Evolutionary conservation across 192 early-diverging fungal species (phyloP).

Genomic region (Dissophora globulifera): DNA sequence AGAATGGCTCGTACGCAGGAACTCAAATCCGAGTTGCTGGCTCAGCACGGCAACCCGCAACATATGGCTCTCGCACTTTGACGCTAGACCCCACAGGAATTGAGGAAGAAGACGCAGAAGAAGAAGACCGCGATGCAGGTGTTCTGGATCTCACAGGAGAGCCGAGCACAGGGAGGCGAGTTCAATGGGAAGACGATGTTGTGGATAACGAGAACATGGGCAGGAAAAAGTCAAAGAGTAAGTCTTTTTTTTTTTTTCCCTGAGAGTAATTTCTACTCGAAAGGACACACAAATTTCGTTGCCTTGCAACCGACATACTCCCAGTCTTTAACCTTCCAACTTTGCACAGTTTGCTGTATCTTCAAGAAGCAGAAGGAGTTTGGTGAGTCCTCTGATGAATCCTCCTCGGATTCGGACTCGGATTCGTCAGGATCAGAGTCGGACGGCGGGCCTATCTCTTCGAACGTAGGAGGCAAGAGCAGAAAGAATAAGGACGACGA

Average conservation of each 20-base stretch:
- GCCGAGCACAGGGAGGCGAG: conserved; percentile 42
- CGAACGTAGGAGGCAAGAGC: conserved; percentile 1
- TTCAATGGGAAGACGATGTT: conserved; percentile 74
- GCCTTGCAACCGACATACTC: too few relatives aligned
- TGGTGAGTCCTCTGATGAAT: conserved; percentile 62
- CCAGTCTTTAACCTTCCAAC: not conserved
- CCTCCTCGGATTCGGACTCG: conserved; percentile 54
- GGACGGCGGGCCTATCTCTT: conserved; percentile 34
- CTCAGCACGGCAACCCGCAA: conserved; percentile 21
- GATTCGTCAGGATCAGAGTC: conserved; percentile 50
- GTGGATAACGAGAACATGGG: conserved; percentile 77
- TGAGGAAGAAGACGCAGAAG: conserved; percentile 24
- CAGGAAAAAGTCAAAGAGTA: conserved; percentile 78
- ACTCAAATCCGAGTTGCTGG: conserved; percentile 13
- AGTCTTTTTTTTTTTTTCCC: not conserved
- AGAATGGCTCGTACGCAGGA: not conserved
- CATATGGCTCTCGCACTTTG: conserved; percentile 50
- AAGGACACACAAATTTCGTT: too few relatives aligned
- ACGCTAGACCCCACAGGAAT: conserved; percentile 41
- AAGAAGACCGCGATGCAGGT: conserved; percentile 39
- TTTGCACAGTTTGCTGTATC: conserved; percentile 75
- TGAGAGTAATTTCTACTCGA: too few relatives aligned
- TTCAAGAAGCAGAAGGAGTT: conserved; percentile 68
- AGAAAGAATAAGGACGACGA: conserved; percentile 8
- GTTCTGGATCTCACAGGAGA: conserved; percentile 65